Percentiles rank a stretch among this genome's conserved stretches.
Conservation (phyloP, 2,329 filamentous ascomycete genomes). For the Nemania serpens region DNA sequence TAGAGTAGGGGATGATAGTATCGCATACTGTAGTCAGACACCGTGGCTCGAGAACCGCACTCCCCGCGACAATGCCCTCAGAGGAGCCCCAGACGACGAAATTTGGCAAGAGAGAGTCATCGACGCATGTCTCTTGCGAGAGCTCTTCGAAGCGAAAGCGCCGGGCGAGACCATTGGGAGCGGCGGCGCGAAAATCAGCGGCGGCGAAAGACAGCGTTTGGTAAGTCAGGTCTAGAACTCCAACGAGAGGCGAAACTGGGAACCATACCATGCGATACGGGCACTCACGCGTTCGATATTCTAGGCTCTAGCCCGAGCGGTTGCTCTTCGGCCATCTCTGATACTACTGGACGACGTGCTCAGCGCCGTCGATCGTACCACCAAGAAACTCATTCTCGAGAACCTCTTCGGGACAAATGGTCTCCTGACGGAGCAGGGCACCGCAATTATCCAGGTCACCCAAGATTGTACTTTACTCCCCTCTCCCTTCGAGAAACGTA, state of each 20-base stretch:
- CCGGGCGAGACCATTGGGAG: slow-evolving; percentile 38
- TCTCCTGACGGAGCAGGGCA: slow-evolving; percentile 15
- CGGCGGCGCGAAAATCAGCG: slow-evolving; percentile 36
- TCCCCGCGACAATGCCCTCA: slow-evolving; percentile 29
- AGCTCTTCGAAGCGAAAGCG: slow-evolving; percentile 23
- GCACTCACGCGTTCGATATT: slow-evolving; percentile 19
- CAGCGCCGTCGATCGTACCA: slow-evolving; percentile 32
- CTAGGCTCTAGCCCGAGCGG: slow-evolving; percentile 34
- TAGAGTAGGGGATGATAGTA: neutral
- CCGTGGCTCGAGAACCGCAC: slow-evolving; percentile 34
- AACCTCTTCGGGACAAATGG: slow-evolving; percentile 23
- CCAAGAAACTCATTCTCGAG: slow-evolving; percentile 22
- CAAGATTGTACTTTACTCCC: slow-evolving; percentile 28
- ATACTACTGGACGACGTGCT: slow-evolving; percentile 36
- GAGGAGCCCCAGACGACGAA: slow-evolving; percentile 25
- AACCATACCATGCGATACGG: neutral
- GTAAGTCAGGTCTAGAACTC: slow-evolving; percentile 11
- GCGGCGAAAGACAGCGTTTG: slow-evolving; percentile 28
- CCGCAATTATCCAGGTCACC: slow-evolving; percentile 31
- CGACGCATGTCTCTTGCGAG: slow-evolving; percentile 30
- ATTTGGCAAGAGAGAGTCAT: slow-evolving; percentile 28
- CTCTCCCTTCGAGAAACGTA: neutral
- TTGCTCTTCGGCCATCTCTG: slow-evolving; percentile 29
- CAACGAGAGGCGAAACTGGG: neutral
- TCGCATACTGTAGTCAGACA: slow-evolving; percentile 34